phyloP scores from a whole-genome alignment of 352 stramenopile genomes.

The Globisporangium megalacanthum region DNA sequence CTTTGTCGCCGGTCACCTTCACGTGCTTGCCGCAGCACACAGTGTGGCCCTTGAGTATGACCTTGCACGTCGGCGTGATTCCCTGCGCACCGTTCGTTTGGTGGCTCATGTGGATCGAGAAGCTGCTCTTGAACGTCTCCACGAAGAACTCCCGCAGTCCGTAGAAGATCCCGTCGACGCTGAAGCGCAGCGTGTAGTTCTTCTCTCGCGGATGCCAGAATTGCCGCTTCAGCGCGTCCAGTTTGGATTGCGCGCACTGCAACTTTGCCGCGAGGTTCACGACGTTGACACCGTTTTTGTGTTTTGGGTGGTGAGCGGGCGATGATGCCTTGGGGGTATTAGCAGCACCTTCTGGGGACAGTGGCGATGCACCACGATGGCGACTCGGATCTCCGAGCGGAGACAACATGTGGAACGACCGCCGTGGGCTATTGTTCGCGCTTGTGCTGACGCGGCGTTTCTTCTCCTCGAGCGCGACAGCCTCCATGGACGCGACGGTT shows the following conservation, averaged over 20 bases:
- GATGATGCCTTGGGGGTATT: neutral
- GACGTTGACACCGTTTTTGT: conserved; percentile 32
- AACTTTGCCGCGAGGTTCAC: conserved; percentile 54
- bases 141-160: conserved; percentile 66
- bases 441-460: conserved; percentile 31
- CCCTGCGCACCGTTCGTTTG: conserved; percentile 60
- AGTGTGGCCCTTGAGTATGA: conserved; percentile 55
- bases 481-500: conserved; percentile 60
- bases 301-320: conserved; percentile 2
- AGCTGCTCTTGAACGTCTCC: conserved; percentile 53
- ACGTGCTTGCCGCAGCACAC: conserved; percentile 68
- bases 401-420: conserved; percentile 11
- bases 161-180: conserved; percentile 77
- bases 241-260: conserved; percentile 59
- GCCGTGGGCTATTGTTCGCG: conserved; percentile 19
- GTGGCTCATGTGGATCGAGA: conserved; percentile 57
- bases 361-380: neutral
- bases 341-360: conserved; percentile 2
- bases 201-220: conserved; percentile 74
- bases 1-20: conserved; percentile 72
- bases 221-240: conserved; percentile 57
- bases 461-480: conserved; percentile 39
- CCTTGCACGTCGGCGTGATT: conserved; percentile 61
- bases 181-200: conserved; percentile 70
- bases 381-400: neutral